phyloP scores from a whole-genome alignment of 352 stramenopile species.

The Pythium apleroticum region DNA sequence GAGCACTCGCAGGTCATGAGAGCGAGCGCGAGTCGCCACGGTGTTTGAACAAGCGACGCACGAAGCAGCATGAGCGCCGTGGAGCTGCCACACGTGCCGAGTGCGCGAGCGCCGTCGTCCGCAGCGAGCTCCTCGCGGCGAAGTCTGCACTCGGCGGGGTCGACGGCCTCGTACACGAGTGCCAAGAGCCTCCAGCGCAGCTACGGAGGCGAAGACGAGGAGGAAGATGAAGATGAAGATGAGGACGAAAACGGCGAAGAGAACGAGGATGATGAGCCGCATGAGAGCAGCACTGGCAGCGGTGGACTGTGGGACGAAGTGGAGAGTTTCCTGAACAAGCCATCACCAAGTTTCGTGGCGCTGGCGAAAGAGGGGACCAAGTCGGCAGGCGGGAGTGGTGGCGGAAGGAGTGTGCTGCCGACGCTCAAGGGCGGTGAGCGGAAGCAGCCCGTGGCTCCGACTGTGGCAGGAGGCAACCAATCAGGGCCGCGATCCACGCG shows the following conservation, averaged over 20 bases:
- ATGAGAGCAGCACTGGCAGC: slow-evolving; percentile 37
- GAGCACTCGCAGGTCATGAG: not conserved
- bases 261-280: slow-evolving; percentile 39
- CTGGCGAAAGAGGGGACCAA: slow-evolving; percentile 41
- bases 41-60: not conserved
- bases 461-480: slow-evolving; percentile 15
- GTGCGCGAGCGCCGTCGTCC: slow-evolving; percentile 42
- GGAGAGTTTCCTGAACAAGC: slow-evolving; percentile 73
- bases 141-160: slow-evolving; percentile 48
- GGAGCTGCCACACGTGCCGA: slow-evolving; percentile 53
- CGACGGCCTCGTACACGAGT: slow-evolving; percentile 38
- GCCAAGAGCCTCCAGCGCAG: slow-evolving; percentile 23
- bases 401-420: slow-evolving; percentile 37
- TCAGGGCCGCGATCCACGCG: slow-evolving; percentile 17
- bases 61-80: slow-evolving; percentile 41
- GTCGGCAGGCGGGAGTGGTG: not conserved
- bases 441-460: slow-evolving; percentile 10
- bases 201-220: slow-evolving; percentile 9
- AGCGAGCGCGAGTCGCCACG: not conserved
- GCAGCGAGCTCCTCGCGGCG: slow-evolving; percentile 39
- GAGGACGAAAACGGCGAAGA: slow-evolving; percentile 24
- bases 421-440: slow-evolving; percentile 30
- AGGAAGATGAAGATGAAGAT: slow-evolving; percentile 26
- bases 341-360: slow-evolving; percentile 51
- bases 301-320: slow-evolving; percentile 68